These are phyloP conservation scores for Macrophomina phaseolina DNA, from an alignment of 2,329 filamentous ascomycete species.

Conservation along the genomic window DNA sequence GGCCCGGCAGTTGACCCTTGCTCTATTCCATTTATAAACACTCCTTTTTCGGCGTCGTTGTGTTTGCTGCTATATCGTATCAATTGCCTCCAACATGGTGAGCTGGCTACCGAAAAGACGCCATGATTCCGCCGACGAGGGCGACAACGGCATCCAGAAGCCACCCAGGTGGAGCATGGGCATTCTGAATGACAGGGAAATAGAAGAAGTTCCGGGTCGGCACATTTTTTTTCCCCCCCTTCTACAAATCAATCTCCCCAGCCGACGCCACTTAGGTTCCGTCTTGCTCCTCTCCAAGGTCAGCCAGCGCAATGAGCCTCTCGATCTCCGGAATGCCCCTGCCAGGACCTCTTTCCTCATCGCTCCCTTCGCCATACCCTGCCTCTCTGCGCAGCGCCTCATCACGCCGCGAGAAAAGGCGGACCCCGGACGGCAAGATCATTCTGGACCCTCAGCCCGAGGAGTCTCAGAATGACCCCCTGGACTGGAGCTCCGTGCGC, in stretches of 20 bases:
- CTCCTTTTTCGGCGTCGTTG: too few relatives aligned
- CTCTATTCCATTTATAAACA: background rate
- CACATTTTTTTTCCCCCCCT: too few relatives aligned
- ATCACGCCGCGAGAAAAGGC: constrained; percentile 64
- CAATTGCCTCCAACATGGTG: background rate
- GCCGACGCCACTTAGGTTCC: constrained; percentile 53
- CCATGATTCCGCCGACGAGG: constrained; percentile 2
- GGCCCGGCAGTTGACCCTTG: background rate
- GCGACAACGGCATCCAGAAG: background rate
- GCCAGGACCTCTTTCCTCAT: constrained; percentile 62
- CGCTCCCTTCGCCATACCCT: constrained; percentile 52
- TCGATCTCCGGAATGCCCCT: constrained; percentile 68
- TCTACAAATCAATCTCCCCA: background rate
- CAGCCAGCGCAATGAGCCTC: constrained; percentile 65
- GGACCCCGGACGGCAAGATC: constrained; percentile 78
- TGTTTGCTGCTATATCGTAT: background rate
- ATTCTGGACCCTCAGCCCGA: constrained; percentile 92
- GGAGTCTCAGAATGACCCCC: constrained; percentile 84
- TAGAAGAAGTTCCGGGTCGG: constrained; percentile 85
- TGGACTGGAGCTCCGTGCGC: constrained; percentile 88
- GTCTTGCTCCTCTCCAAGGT: constrained; percentile 63
- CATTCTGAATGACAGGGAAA: constrained; percentile 80
- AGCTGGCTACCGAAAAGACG: constrained; percentile 15
- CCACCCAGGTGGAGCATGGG: constrained; percentile 66
- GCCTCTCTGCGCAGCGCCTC: constrained; percentile 29